Base-by-base conservation (phyloP, 495 filamentous ascomycete genomes). In the Entonaema liquescens region DNA sequence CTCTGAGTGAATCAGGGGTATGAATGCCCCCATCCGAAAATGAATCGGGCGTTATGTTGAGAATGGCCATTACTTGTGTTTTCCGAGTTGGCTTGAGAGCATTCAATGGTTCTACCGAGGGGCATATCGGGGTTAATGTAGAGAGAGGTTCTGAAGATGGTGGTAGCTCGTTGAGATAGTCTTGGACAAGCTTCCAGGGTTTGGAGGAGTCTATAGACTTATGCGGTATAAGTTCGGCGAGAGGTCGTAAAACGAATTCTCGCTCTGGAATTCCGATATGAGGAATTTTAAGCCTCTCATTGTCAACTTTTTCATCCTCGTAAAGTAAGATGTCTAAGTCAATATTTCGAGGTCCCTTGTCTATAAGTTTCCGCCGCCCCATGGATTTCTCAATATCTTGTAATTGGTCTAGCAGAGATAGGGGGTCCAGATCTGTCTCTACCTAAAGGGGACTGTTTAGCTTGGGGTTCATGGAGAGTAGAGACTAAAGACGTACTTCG, bases 31-130 rank as follows among this genome's bases (percentile, higher is more conserved):
- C 95, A 72, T 98, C 94, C 12, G 94, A 98, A 83, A 98, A 98
- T 40, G 95, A 98, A 83, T 99, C 95, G 9, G 95, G 95, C 1
- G 95, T 98, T 63, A 97, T 83, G 81, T 99, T 99, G 57, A 98
- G 85, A 71, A 99, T 96, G 31, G 92, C 91, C 95, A 99, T 98
- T 42, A 98, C 79, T 59, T 89, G 87, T 1, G 94, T 98, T 49
- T 81, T 82, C 47, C 92, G 90, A 57, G 79, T 82, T 0, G 89
- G 82, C 65, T 88, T 83, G 33, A 90, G 86, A 23, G 91, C 84
- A 42, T 87, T 85, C 5, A 97, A 80, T 0, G 89, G 84, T 12
- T 86, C 82, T 38, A 89, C 83, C 49, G 76, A 72, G 7, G 83
- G 68, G 2, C 88, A 88, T 59, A 97, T 84, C 15, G 90, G 90